These are phyloP conservation scores for Syzygium syzygioides DNA, from an alignment of 441 rosid genomes.

Conservation along the genomic window DNA sequence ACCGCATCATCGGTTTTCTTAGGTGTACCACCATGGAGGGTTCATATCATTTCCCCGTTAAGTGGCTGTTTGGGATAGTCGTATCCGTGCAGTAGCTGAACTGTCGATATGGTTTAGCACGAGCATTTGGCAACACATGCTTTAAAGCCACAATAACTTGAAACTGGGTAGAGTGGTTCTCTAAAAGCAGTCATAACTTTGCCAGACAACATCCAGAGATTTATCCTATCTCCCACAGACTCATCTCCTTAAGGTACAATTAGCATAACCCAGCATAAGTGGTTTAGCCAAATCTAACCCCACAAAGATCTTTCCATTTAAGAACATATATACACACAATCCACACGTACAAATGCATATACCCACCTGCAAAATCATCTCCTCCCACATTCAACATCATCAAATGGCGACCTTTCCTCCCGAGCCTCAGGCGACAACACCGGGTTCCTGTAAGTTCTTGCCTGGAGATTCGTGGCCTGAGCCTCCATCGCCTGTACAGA, in stretches of 20 bases:
- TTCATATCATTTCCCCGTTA: not conserved
- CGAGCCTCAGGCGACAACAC: not conserved
- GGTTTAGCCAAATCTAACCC: not conserved
- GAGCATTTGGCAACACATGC: not conserved
- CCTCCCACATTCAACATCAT: slow-evolving; percentile 32
- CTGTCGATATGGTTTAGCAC: not conserved
- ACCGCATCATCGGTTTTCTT: not conserved
- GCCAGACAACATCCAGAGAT: not conserved
- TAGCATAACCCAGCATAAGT: not conserved
- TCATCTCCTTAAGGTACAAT: not conserved
- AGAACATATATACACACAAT: not conserved
- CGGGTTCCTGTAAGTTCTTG: not conserved
- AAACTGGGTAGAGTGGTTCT: not conserved
- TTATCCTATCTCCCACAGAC: not conserved
- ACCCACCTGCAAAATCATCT: slow-evolving; percentile 18
- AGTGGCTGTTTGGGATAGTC: not conserved
- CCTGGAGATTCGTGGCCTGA: slow-evolving; percentile 21
- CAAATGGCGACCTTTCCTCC: not conserved
- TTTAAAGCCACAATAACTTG: not conserved
- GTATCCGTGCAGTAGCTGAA: not conserved
- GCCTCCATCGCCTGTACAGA: slow-evolving; percentile 13
- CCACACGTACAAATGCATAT: not conserved
- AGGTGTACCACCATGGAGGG: not conserved
- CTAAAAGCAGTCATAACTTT: not conserved
- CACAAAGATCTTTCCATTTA: not conserved